Evolutionary conservation across 2,329 filamentous ascomycete species (phyloP).

Genomic region (Purpureocillium takamizusanense): DNA sequence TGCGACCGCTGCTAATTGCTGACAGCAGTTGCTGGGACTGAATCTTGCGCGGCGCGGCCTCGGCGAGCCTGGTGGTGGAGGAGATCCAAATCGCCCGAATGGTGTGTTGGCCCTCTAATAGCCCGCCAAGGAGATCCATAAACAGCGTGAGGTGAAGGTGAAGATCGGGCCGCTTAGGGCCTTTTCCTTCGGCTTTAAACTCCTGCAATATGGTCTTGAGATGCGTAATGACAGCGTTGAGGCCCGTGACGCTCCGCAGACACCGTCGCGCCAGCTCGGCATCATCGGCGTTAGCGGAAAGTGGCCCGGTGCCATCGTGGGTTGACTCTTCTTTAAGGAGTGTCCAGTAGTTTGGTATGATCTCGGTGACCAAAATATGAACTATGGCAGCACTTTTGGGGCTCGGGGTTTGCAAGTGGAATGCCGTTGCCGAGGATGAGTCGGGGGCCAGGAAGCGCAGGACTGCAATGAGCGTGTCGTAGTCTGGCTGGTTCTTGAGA

Average conservation of each 20-base stretch:
- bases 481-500: slow-evolving; percentile 53
- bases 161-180: slow-evolving; percentile 29
- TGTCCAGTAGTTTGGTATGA: slow-evolving; percentile 76
- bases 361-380: slow-evolving; percentile 63
- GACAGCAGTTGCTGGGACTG: slow-evolving; percentile 29
- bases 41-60: slow-evolving; percentile 16
- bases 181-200: slow-evolving; percentile 27
- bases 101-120: slow-evolving; percentile 29
- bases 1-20: slow-evolving; percentile 37
- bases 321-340: slow-evolving; percentile 40
- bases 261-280: slow-evolving; percentile 48
- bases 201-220: slow-evolving; percentile 53
- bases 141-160: slow-evolving; percentile 33
- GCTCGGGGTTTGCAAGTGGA: slow-evolving; percentile 35
- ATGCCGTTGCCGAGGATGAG: slow-evolving; percentile 8
- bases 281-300: slow-evolving; percentile 20
- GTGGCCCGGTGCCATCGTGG: slow-evolving; percentile 4
- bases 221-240: slow-evolving; percentile 69
- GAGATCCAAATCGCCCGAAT: slow-evolving; percentile 28
- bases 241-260: slow-evolving; percentile 63
- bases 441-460: slow-evolving; percentile 40
- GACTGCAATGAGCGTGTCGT: slow-evolving; percentile 42
- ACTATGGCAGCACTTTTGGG: slow-evolving; percentile 67
- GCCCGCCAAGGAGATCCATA: slow-evolving; percentile 31
- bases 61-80: slow-evolving; percentile 14